Conservation (phyloP, 2,329 filamentous ascomycete genomes). For the Hymenoscyphus albidus region DNA sequence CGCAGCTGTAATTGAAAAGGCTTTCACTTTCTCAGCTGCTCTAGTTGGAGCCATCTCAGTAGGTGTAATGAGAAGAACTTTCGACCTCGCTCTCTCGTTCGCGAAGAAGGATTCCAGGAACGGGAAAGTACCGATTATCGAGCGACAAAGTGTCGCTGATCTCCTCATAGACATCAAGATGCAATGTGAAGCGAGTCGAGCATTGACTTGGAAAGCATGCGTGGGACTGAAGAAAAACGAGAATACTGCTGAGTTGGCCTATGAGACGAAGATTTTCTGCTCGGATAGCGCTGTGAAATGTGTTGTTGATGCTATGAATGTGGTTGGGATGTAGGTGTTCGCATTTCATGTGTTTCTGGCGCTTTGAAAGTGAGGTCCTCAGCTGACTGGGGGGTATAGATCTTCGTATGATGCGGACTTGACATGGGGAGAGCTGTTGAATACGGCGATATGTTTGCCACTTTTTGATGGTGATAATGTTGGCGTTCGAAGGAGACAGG, state of each 20-base stretch:
- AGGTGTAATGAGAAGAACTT: constrained; percentile 49
- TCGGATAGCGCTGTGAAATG: constrained; percentile 46
- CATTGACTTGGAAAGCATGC: constrained; percentile 49
- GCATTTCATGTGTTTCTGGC: background rate
- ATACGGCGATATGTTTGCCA: constrained; percentile 43
- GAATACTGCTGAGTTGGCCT: constrained; percentile 39
- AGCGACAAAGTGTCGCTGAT: constrained; percentile 48
- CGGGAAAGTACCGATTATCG: constrained; percentile 43
- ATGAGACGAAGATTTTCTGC: constrained; percentile 48
- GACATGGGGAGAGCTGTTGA: constrained; percentile 42
- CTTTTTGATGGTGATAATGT: constrained; percentile 53
- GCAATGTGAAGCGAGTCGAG: constrained; percentile 43
- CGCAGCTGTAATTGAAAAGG: constrained; percentile 41
- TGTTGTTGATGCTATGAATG: constrained; percentile 46
- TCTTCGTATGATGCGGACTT: constrained; percentile 7
- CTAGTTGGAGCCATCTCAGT: constrained; percentile 52
- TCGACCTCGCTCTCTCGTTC: constrained; percentile 48
- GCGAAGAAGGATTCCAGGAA: constrained; percentile 42
- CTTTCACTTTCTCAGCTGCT: constrained; percentile 40
- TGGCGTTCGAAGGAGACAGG: constrained; percentile 45
- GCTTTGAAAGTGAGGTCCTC: background rate
- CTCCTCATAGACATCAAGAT: constrained; percentile 49
- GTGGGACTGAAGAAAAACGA: constrained; percentile 34
- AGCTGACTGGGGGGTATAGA: constrained; percentile 3
- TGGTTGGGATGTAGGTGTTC: constrained; percentile 44